Evolutionary conservation across 2,329 filamentous ascomycete species (phyloP), one percentile per base, ranked within the genome.

Genomic region (Talaromyces sp.): DNA sequence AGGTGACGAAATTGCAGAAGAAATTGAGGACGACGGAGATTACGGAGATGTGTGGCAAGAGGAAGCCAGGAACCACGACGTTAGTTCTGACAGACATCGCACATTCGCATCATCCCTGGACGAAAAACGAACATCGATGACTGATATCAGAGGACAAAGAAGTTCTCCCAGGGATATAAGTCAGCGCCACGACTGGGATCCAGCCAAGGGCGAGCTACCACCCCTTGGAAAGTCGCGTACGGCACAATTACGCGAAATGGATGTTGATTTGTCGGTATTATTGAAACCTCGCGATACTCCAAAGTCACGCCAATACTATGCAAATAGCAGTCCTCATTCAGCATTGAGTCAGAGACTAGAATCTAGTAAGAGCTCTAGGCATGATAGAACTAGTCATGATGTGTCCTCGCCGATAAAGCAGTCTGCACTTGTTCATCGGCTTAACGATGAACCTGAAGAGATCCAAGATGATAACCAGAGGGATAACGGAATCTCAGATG

Each of bases 31-130:
- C 7, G 67, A 70, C 15, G 73, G 73, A 39, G 75, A 69, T 13
- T 74, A 73, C 57, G 74, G 73, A 53, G 77, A 80, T 55, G 78
- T 79, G 28, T 80, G 77, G 77, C 76, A 79, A 61, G 71, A 74
- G 62, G 73, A 77, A 62, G 73, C 74, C 40, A 66, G 68, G n/a
- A 70, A 75, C 51, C 67, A 72, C 41, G 72, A 69, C 41, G 64
- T 69, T 19, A 62, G 66, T 10, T 69, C 69, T 11, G 64, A 69
- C 56, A 64, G 48, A 21, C 40, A 62, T 31, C 66, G 65, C 15
- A 63, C 64, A 25, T 57, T 60, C 53, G 61, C 65, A 33, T 56
- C 62, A 51, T 52, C 59, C 39, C 54, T 63, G 60, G n/a, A 61
- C 63, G 15, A 61, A 69, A 43, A 63, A 67, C 25, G 53, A 57